Percentiles rank a stretch among this genome's conserved stretches.
These are phyloP conservation scores for Hyphopichia buzzinii DNA, from an alignment of 1,139 yeast genomes.

Conservation along the genomic window DNA sequence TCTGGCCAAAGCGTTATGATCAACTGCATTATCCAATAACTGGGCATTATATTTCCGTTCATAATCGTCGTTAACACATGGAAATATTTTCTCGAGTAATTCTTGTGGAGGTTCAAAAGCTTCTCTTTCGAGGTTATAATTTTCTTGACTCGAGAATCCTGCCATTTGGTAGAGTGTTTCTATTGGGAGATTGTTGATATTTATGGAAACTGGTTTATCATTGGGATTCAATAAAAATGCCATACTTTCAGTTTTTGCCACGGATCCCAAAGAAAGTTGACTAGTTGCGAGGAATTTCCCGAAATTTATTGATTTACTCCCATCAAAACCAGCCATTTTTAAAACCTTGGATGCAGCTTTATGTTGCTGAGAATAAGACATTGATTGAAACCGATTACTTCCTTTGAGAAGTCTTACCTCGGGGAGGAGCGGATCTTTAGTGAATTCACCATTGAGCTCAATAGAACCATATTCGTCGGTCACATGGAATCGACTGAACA, in stretches of 20 bases:
- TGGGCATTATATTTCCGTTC: neutral
- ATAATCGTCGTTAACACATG: constrained; percentile 22
- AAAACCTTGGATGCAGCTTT: constrained; percentile 23
- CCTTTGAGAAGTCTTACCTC: constrained; percentile 26
- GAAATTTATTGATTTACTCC: constrained; percentile 19
- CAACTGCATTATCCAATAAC: neutral
- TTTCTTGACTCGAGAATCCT: constrained; percentile 21
- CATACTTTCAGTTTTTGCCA: neutral
- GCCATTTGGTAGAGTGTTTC: constrained; percentile 19
- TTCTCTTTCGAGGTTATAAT: constrained; percentile 21
- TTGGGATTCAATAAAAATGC: constrained; percentile 6
- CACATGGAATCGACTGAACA: constrained; percentile 30
- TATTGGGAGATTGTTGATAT: constrained; percentile 15
- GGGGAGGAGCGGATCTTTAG: constrained; percentile 12
- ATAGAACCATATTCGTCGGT: constrained; percentile 27
- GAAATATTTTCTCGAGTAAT: constrained; percentile 27
- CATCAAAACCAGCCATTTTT: constrained; percentile 19
- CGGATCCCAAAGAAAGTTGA: constrained; percentile 4
- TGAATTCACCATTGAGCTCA: constrained; percentile 16
- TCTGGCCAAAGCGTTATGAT: constrained; percentile 3
- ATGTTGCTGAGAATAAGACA: constrained; percentile 29
- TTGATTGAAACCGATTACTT: constrained; percentile 21
- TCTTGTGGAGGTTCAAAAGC: constrained; percentile 27
- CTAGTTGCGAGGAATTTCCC: constrained; percentile 20
- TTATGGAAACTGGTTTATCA: constrained; percentile 12